These are phyloP conservation scores for Candida sanyiensis DNA, from an alignment of 805 yeast genomes.

Conservation along the genomic window DNA sequence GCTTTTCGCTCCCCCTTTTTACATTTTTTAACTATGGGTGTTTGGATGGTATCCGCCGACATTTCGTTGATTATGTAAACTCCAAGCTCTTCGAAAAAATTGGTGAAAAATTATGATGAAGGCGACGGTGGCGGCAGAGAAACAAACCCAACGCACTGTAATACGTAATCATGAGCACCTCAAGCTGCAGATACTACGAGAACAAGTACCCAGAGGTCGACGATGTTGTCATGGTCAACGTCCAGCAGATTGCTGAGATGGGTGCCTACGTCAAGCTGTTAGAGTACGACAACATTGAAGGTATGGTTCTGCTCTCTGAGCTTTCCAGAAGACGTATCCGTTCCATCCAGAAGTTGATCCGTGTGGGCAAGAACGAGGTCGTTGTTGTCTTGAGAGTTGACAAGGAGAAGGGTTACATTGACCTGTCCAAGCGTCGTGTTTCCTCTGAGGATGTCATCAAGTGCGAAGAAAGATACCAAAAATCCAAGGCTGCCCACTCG, in stretches of 20 bases:
- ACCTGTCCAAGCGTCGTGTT: constrained; percentile 94
- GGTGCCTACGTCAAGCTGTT: constrained; percentile 95
- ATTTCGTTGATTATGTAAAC: too few relatives aligned
- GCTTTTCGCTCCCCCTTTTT: too few relatives aligned
- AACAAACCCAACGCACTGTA: constrained; percentile 1
- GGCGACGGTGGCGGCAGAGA: not conserved
- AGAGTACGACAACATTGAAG: constrained; percentile 97
- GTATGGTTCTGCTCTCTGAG: constrained; percentile 95
- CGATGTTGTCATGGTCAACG: constrained; percentile 98
- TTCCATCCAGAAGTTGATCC: constrained; percentile 92
- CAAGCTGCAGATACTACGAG: constrained; percentile 94
- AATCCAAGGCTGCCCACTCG: constrained; percentile 97
- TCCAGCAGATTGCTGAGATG: constrained; percentile 98
- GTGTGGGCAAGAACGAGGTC: constrained; percentile 98
- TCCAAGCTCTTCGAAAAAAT: too few relatives aligned
- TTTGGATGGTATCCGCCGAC: too few relatives aligned
- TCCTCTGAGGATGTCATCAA: constrained; percentile 95
- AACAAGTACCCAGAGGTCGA: constrained; percentile 98
- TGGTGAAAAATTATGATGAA: constrained; percentile 3
- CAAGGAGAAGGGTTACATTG: constrained; percentile 97
- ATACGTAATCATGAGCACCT: constrained; percentile 57
- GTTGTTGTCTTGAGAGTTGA: constrained; percentile 97
- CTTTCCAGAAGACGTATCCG: constrained; percentile 98
- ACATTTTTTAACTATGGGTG: too few relatives aligned
- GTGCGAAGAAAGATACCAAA: constrained; percentile 96